Conservation (phyloP, 139 green algal species). For the Penium margaritaceum region DNA sequence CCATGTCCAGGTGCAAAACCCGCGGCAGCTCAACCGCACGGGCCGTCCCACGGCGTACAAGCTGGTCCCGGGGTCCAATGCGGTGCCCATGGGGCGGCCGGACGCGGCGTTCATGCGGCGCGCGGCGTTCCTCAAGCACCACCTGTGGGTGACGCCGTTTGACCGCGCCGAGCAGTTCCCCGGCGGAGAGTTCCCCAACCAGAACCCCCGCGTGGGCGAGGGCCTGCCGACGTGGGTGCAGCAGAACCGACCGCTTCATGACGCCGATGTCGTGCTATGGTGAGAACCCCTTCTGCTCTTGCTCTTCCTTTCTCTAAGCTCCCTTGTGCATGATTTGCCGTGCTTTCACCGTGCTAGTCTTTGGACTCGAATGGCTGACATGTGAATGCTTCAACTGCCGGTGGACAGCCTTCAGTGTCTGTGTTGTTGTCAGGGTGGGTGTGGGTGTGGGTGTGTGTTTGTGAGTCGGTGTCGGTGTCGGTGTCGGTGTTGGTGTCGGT, state of each 20-base stretch:
- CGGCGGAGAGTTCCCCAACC: constrained; percentile 48
- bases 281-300: background rate
- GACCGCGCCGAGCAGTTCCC: constrained; percentile 35
- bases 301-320: background rate
- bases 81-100: constrained; percentile 23
- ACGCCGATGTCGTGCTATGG: constrained; percentile 73
- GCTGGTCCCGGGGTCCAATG: constrained; percentile 38
- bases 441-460: background rate
- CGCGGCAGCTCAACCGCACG: constrained; percentile 25
- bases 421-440: background rate
- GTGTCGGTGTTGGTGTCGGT: no score
- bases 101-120: constrained; percentile 41
- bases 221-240: constrained; percentile 36
- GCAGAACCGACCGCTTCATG: constrained; percentile 55
- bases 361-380: background rate
- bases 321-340: background rate
- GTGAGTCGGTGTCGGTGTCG: no score
- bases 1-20: constrained; percentile 32
- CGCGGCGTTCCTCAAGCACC: constrained; percentile 42
- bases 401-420: no score
- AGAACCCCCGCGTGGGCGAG: constrained; percentile 38
- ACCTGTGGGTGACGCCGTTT: constrained; percentile 47
- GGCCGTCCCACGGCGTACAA: constrained; percentile 40
- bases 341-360: background rate
- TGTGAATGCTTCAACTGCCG: no score